Evolutionary conservation across 1,284 basidiomycete species (phyloP).

Genomic region (Cryptococcus sp.): DNA sequence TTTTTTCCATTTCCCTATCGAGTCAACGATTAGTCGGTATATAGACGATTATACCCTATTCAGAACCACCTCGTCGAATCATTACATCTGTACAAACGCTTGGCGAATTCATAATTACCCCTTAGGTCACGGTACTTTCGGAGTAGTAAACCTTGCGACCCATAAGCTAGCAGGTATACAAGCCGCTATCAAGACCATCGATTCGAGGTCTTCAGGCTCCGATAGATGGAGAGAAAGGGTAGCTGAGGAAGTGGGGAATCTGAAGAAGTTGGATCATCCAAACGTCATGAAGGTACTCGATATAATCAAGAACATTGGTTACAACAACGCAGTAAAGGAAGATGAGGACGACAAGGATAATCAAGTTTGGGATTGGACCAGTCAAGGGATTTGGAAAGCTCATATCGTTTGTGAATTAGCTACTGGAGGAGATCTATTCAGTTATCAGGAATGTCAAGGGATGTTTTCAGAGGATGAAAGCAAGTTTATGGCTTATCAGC

Average conservation of each 20-base stretch:
- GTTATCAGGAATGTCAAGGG: slow-evolving; percentile 60
- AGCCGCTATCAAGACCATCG: slow-evolving; percentile 77
- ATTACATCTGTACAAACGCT: background rate
- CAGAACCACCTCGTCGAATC: background rate
- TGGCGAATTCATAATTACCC: slow-evolving; percentile 21
- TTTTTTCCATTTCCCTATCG: background rate
- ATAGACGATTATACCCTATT: background rate
- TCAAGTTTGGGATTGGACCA: background rate
- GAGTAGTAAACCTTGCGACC: slow-evolving; percentile 69
- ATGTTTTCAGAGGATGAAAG: slow-evolving; percentile 67
- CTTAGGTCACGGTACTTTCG: slow-evolving; percentile 62
- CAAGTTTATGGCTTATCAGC: slow-evolving; percentile 76
- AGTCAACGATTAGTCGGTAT: background rate
- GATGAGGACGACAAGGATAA: background rate
- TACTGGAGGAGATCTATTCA: slow-evolving; percentile 72
- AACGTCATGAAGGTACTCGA: slow-evolving; percentile 75
- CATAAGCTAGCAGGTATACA: slow-evolving; percentile 61
- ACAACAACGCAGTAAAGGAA: background rate
- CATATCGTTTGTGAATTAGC: slow-evolving; percentile 72
- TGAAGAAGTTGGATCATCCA: slow-evolving; percentile 66
- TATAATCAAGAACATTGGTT: slow-evolving; percentile 56
- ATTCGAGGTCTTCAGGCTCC: slow-evolving; percentile 57
- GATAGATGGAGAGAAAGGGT: slow-evolving; percentile 53
- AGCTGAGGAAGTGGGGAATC: slow-evolving; percentile 67
- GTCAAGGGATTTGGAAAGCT: slow-evolving; percentile 38